Base-by-base conservation (phyloP, 257 asterid species). In the Petunia axillaris region DNA sequence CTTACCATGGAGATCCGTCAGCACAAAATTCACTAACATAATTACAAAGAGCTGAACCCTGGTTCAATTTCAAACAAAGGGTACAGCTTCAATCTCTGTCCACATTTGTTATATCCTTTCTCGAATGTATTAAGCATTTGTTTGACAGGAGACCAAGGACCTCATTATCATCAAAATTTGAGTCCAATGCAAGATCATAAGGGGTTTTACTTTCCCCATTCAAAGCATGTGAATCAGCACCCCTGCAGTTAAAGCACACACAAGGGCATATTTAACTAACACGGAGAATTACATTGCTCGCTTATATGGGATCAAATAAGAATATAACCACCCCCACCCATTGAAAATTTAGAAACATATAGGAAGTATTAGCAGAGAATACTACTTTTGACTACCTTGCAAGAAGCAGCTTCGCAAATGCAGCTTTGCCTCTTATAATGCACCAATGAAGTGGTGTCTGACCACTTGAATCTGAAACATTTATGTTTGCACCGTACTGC, bases 401-500 rank as follows among this genome's bases (percentile, higher is more conserved):
- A 58, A 96, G 84, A 78, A 96, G 97, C 81, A 96, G 92, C 93
- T 91, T 96, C 10, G 93, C 94, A 11, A 89, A 81, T 41, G 88
- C 83, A 13, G 90, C 76, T 86, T 91, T 94, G 81, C 95, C 92
- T 84, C 89, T 89, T 38, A 84, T 37, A 77, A 96, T 82, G 82
- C 97, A 91, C 59, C 91, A 89, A 85, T 96, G 98, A 76, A 96
- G 95, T 44, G 98, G 94, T 1, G 93, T 91, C 81, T 83, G 93
- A 6, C 91, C 91, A 77, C 89, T 87, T 10, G 92, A 91, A 88
- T 94, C 98, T 53, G 81, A 76, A 79, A 97, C 89, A 82, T 94
- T 96, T 82, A 94, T 81, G 77, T 91, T 91, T 44, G 97, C 98
- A 53, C 97, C 97, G 38, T 96, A 94, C 76, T 96, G 99, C 88